Evolutionary conservation across 768 basidiomycete genomes (phyloP).

Genomic region (Filobasidium floriforme): DNA sequence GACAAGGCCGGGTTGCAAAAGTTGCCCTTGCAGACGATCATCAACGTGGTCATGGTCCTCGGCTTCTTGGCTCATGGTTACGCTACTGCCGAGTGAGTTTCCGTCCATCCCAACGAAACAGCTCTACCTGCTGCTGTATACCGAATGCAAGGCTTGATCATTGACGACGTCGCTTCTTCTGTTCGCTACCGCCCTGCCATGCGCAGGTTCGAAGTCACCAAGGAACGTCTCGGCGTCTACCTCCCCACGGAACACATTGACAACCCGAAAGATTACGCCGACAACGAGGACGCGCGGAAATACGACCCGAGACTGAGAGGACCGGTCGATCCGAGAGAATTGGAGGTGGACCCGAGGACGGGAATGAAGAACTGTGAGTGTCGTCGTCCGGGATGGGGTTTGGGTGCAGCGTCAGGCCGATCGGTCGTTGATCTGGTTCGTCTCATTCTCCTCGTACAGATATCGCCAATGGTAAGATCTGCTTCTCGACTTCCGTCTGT

Average conservation of each 20-base stretch:
- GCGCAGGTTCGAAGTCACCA: constrained; percentile 76
- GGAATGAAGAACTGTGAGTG: constrained; percentile 70
- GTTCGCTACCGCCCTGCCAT: too few species aligned
- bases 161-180: constrained; percentile 41
- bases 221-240: constrained; percentile 74
- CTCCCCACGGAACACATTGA: constrained; percentile 78
- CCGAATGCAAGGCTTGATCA: constrained; percentile 12
- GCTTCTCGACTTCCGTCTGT: too few species aligned
- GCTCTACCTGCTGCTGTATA: too few species aligned
- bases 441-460: constrained; percentile 46
- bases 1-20: constrained; percentile 70
- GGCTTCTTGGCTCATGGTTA: constrained; percentile 62
- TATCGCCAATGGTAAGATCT: constrained; percentile 58
- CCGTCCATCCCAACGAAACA: too few species aligned
- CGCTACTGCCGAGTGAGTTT: constrained; percentile 39
- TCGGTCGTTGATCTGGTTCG: background rate
- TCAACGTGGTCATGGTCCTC: constrained; percentile 81
- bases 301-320: constrained; percentile 70
- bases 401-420: too few species aligned
- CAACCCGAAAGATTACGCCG: constrained; percentile 81
- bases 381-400: background rate
- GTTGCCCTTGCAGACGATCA: constrained; percentile 64
- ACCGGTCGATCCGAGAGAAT: constrained; percentile 74
- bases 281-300: constrained; percentile 69
- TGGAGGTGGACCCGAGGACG: constrained; percentile 72